These are phyloP conservation scores for Durio zibethinus DNA, from an alignment of 345 rosid genomes.

Conservation along the genomic window DNA sequence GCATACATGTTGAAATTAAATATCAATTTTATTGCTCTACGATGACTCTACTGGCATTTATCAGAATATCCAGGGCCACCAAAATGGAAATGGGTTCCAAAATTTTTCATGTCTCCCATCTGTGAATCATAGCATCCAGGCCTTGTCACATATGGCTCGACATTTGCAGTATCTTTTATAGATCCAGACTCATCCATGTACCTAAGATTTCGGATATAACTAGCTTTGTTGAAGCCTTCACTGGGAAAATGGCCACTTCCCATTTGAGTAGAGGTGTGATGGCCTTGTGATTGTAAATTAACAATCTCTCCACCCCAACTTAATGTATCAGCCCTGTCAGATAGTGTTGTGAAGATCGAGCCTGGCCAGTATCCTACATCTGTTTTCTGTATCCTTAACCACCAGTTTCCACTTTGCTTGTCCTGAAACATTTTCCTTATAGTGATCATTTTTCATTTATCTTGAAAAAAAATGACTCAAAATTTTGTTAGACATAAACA, in stretches of 20 bases:
- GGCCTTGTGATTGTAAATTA: conserved; percentile 16
- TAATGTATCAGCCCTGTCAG: conserved; percentile 28
- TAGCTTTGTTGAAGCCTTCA: conserved; percentile 38
- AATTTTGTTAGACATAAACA: background rate
- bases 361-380: conserved; percentile 49
- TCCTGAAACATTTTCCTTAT: conserved; percentile 26
- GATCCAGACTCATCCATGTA: background rate
- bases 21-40: background rate
- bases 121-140: conserved; percentile 12
- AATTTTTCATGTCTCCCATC: background rate
- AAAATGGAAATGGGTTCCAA: conserved; percentile 2
- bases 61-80: conserved; percentile 13
- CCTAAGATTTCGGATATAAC: conserved; percentile 23
- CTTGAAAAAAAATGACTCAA: background rate
- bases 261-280: conserved; percentile 44
- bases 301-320: conserved; percentile 46
- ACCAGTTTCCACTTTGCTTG: conserved; percentile 40
- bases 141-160: background rate
- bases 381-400: conserved; percentile 24
- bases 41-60: background rate
- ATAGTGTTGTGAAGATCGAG: conserved; percentile 30
- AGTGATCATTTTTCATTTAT: background rate
- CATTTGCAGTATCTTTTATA: background rate
- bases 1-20: background rate
- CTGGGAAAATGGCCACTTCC: conserved; percentile 51